These are phyloP conservation scores for button mushroom (Agaricus bisporus) DNA, from an alignment of 768 basidiomycete genomes.

Conservation along the genomic window DNA sequence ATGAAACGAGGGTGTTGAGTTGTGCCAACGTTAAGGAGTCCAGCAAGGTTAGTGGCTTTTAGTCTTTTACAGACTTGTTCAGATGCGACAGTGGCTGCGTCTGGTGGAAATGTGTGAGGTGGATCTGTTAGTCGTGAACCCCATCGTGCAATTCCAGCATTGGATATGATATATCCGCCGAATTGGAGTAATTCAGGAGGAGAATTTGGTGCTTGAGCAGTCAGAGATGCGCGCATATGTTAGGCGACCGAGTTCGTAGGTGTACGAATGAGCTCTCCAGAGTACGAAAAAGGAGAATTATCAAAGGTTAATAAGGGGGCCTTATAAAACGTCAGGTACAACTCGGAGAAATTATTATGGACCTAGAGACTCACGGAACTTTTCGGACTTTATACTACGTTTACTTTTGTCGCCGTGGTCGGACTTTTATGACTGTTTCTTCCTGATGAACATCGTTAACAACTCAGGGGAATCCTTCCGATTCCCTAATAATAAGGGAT, in stretches of 20 bases:
- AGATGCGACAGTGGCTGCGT: not conserved
- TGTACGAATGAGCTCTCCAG: not conserved
- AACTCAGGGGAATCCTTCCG: too few species aligned
- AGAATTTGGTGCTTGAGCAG: too few species aligned
- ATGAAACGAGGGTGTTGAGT: not conserved
- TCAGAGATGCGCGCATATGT: not conserved
- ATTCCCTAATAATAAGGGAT: too few species aligned
- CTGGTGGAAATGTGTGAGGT: conserved; percentile 1
- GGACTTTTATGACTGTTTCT: too few species aligned
- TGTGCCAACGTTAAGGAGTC: not conserved
- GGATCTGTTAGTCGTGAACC: not conserved
- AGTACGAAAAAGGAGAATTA: too few species aligned
- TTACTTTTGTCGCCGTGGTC: too few species aligned
- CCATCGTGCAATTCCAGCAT: conserved; percentile 1
- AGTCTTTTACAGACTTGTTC: not conserved
- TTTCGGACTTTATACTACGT: too few species aligned
- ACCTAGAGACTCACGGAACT: too few species aligned
- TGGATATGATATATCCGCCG: conserved; percentile 2
- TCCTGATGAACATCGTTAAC: too few species aligned
- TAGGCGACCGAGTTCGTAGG: not conserved
- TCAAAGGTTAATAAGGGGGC: too few species aligned
- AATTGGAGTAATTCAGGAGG: not conserved
- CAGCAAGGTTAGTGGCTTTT: not conserved
- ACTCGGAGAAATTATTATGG: too few species aligned
- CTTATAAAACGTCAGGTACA: too few species aligned